Conservation (phyloP, 257 asterid species). For the Solanum raphanifolium region DNA sequence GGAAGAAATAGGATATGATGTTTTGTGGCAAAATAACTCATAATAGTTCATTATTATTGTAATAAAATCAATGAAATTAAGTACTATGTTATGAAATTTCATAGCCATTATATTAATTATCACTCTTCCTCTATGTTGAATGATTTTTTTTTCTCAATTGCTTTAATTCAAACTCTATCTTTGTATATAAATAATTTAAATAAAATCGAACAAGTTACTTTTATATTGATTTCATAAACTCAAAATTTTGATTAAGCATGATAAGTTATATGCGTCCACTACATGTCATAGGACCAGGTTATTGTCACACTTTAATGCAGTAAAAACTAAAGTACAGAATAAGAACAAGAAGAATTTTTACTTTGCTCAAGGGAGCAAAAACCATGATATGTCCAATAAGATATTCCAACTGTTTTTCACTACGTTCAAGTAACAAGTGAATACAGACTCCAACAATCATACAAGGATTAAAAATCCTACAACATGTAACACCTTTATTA, state of each 20-base stretch:
- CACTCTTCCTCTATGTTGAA: not conserved
- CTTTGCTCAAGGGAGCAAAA: no score
- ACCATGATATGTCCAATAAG: no score
- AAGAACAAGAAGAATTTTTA: no score
- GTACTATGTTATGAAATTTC: not conserved
- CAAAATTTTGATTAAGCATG: not conserved
- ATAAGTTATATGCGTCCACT: no score
- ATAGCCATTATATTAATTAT: not conserved
- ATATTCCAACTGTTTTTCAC: no score
- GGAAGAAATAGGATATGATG: slow-evolving; percentile 1
- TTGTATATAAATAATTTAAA: not conserved
- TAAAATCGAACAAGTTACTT: not conserved
- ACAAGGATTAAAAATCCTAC: no score
- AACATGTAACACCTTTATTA: no score
- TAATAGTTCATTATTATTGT: not conserved
- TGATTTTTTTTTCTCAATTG: not conserved
- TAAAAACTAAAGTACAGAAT: no score
- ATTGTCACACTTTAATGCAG: no score
- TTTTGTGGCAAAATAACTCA: not conserved
- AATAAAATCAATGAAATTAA: not conserved
- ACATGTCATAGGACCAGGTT: no score
- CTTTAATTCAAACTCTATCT: not conserved
- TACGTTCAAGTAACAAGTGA: no score
- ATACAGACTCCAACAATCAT: no score
- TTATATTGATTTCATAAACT: not conserved